These are phyloP conservation scores for Lanzia echinophila DNA, from an alignment of 2,329 filamentous ascomycete genomes.

Conservation along the genomic window DNA sequence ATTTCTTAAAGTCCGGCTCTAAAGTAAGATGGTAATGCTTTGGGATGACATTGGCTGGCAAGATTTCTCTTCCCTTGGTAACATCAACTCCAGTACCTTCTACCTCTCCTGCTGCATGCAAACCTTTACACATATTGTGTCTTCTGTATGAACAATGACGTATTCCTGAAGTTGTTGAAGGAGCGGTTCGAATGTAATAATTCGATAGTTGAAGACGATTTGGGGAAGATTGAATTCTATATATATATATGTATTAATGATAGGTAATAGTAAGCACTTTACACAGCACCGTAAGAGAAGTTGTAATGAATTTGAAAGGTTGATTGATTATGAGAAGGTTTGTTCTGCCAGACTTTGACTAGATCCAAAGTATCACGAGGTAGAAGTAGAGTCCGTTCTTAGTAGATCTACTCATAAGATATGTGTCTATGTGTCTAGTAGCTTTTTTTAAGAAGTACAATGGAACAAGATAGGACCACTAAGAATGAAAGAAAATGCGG, in stretches of 20 bases:
- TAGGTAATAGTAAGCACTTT: conserved; percentile 8
- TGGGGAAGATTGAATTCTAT: conserved; percentile 19
- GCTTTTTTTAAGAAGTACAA: not conserved
- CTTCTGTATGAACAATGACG: conserved; percentile 71
- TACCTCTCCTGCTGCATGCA: conserved; percentile 47
- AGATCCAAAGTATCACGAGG: not conserved
- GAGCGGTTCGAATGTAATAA: conserved; percentile 13
- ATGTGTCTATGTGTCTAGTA: too few relatives aligned
- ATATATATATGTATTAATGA: not conserved
- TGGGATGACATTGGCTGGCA: conserved; percentile 90
- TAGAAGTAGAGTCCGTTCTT: too few relatives aligned
- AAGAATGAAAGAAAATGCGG: conserved; percentile 1
- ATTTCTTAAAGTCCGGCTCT: conserved; percentile 83
- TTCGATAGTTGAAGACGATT: conserved; percentile 21
- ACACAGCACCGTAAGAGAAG: not conserved
- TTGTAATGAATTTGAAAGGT: not conserved
- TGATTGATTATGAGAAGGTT: not conserved
- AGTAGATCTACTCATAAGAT: not conserved
- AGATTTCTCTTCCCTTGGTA: conserved; percentile 67
- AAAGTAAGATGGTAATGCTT: conserved; percentile 84
- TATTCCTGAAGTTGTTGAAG: conserved; percentile 20
- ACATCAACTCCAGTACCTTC: conserved; percentile 52
- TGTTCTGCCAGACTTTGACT: too few relatives aligned
- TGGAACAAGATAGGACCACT: not conserved
- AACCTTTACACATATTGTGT: conserved; percentile 59